A percentile compares a stretch with the other conserved stretches of the same genome.
These are phyloP conservation scores for Thoreauomyces humboldtii DNA, from an alignment of 192 early-diverging fungal species.

Conservation along the genomic window DNA sequence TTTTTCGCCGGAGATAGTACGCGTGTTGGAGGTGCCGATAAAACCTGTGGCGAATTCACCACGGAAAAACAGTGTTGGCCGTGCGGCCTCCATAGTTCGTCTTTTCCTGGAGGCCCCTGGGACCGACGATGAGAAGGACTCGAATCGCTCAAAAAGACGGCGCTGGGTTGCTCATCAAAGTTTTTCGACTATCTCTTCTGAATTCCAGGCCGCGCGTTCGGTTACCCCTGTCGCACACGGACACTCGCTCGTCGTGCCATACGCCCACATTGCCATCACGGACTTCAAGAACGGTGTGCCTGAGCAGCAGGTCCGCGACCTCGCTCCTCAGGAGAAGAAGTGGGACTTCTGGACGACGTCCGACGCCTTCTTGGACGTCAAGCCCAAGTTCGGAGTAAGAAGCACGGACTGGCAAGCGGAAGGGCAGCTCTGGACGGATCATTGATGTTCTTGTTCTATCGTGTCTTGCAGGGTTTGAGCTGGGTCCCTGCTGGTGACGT, in stretches of 20 bases:
- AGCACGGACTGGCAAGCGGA: neutral
- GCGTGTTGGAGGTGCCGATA: too few species aligned
- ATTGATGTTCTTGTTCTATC: neutral
- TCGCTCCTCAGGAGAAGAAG: conserved; percentile 44
- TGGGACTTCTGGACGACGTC: conserved; percentile 61
- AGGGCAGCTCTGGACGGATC: neutral
- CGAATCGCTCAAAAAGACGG: too few species aligned
- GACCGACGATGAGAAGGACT: too few species aligned
- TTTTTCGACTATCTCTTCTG: too few species aligned
- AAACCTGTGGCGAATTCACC: too few species aligned
- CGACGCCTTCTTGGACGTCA: conserved; percentile 40
- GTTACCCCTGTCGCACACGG: conserved; percentile 24
- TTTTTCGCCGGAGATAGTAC: too few species aligned
- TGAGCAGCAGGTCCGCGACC: conserved; percentile 47
- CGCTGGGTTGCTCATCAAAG: too few species aligned
- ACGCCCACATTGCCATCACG: conserved; percentile 40
- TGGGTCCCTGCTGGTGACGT: conserved; percentile 47
- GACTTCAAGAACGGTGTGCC: conserved; percentile 51
- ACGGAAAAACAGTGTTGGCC: too few species aligned
- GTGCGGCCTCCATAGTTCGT: too few species aligned
- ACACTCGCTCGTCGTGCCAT: conserved; percentile 52
- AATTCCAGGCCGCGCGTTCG: conserved; percentile 6
- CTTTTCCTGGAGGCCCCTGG: too few species aligned
- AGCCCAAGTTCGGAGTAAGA: conserved; percentile 35
- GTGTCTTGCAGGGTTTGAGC: conserved; percentile 36